These are phyloP conservation scores for Solanum tarapatanum DNA, from an alignment of 257 asterid species.

Conservation along the genomic window DNA sequence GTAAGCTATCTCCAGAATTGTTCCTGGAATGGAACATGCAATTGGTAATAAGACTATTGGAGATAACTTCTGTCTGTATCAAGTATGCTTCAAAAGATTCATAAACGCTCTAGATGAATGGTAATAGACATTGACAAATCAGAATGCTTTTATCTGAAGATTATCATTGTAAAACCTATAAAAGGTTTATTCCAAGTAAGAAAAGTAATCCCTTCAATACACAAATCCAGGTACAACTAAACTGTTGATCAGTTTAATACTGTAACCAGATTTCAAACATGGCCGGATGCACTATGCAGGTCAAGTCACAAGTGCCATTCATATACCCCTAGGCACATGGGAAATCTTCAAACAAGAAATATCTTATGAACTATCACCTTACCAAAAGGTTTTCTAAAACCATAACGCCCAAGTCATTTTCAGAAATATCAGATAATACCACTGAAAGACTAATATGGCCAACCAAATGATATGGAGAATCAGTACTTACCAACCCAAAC, in stretches of 20 bases:
- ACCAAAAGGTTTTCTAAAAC: not conserved
- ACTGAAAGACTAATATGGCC: not conserved
- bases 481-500: constrained; percentile 84
- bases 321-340: not conserved
- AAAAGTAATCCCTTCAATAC: not conserved
- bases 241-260: not conserved
- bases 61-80: not conserved
- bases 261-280: not conserved
- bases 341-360: not conserved
- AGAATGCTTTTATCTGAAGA: not conserved
- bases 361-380: not conserved
- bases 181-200: not conserved
- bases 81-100: not conserved
- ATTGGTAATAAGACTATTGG: not conserved
- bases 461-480: not conserved
- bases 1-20: not conserved
- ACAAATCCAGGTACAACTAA: not conserved
- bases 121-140: not conserved
- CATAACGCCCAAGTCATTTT: not conserved
- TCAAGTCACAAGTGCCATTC: no score
- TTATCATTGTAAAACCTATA: not conserved
- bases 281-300: not conserved
- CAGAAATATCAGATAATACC: not conserved
- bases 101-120: not conserved
- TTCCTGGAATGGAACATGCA: not conserved